Conservation (phyloP, 148 eudicot genomes). For the Simmondsia chinensis region DNA sequence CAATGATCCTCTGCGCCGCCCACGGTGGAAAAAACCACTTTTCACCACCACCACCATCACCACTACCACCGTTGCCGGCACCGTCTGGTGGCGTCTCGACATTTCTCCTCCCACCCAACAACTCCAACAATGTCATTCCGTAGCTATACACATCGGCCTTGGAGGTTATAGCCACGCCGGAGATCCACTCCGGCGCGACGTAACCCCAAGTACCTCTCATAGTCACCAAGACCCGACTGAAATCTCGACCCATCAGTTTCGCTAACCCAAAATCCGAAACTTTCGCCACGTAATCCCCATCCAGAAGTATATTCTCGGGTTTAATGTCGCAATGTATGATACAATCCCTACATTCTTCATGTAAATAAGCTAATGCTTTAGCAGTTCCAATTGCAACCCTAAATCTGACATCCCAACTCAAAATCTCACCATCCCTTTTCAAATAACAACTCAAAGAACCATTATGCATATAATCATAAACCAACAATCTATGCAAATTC, state of each 20-base stretch:
- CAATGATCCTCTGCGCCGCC: slow-evolving; percentile 50
- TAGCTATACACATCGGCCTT: slow-evolving; percentile 90
- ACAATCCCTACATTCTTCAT: slow-evolving; percentile 69
- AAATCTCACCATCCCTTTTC: slow-evolving; percentile 31
- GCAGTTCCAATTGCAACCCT: slow-evolving; percentile 73
- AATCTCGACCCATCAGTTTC: slow-evolving; percentile 70
- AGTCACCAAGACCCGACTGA: slow-evolving; percentile 61
- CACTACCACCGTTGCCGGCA: slow-evolving; percentile 13
- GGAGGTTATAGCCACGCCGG: slow-evolving; percentile 61
- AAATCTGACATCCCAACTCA: slow-evolving; percentile 66
- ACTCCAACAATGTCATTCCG: slow-evolving; percentile 76
- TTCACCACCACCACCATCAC: slow-evolving; percentile 14
- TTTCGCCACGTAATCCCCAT: slow-evolving; percentile 41
- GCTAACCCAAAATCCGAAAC: slow-evolving; percentile 86
- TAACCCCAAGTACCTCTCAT: slow-evolving; percentile 90
- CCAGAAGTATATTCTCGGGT: slow-evolving; percentile 73
- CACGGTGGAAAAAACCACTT: slow-evolving; percentile 84
- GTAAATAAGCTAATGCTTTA: slow-evolving; percentile 65
- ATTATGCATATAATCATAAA: slow-evolving; percentile 78
- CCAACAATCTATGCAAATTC: slow-evolving; percentile 47
- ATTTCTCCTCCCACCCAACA: slow-evolving; percentile 65
- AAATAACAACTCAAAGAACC: slow-evolving; percentile 57
- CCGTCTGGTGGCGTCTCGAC: slow-evolving; percentile 45
- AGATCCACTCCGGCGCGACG: slow-evolving; percentile 89
- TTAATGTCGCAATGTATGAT: slow-evolving; percentile 82